These are phyloP conservation scores for Cladosporium sp. DNA, from an alignment of 2,329 filamentous ascomycete species.

Conservation along the genomic window DNA sequence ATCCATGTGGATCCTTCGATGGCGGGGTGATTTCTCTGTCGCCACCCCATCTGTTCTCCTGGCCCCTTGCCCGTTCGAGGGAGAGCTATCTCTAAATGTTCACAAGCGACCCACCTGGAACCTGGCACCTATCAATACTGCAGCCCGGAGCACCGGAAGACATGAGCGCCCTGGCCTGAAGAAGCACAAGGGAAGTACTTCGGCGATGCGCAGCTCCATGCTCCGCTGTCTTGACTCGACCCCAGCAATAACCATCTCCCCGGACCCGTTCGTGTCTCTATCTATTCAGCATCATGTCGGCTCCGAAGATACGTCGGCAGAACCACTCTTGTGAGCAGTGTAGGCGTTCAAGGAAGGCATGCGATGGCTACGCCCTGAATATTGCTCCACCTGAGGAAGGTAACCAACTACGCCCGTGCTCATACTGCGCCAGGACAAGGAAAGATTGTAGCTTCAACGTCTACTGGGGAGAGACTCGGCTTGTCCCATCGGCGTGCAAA, in stretches of 20 bases:
- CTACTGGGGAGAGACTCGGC: constrained; percentile 1
- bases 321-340: constrained; percentile 15
- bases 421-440: constrained; percentile 8
- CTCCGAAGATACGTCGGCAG: background rate
- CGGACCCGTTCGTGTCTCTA: background rate
- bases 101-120: background rate
- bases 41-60: background rate
- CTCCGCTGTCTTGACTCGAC: background rate
- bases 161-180: background rate
- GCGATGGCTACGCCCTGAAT: constrained; percentile 13
- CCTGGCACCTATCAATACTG: background rate
- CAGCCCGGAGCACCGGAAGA: background rate
- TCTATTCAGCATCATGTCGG: constrained; percentile 2
- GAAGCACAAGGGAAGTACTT: background rate
- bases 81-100: background rate
- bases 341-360: constrained; percentile 10
- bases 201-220: constrained; percentile 2
- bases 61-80: background rate
- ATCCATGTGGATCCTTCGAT: background rate
- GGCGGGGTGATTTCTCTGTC: background rate
- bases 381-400: background rate
- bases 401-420: background rate
- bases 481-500: background rate
- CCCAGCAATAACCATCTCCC: background rate
- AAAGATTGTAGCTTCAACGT: constrained; percentile 3